A percentile compares a stretch with the other conserved stretches of the same genome.
These are phyloP conservation scores for Mucor saturninus DNA, from an alignment of 371 early-diverging fungal genomes.

Conservation along the genomic window DNA sequence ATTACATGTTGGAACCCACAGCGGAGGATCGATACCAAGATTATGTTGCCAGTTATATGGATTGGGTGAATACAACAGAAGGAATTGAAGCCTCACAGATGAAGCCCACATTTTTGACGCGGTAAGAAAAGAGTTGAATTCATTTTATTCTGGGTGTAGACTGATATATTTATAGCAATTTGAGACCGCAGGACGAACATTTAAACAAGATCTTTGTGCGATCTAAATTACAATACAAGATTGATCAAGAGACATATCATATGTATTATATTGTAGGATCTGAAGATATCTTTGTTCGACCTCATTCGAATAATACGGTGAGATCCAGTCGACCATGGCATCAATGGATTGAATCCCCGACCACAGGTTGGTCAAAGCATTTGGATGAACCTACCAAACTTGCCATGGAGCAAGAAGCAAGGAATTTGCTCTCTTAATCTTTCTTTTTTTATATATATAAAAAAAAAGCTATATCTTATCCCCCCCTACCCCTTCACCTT, in stretches of 20 bases:
- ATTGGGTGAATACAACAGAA: constrained; percentile 75
- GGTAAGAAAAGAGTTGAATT: constrained; percentile 36
- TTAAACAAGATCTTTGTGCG: constrained; percentile 64
- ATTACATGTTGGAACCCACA: constrained; percentile 77
- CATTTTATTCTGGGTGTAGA: no score
- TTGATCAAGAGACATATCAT: constrained; percentile 70
- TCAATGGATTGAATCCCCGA: constrained; percentile 33
- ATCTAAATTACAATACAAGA: constrained; percentile 88
- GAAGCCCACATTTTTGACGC: constrained; percentile 70
- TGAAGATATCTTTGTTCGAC: constrained; percentile 64
- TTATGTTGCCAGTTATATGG: constrained; percentile 92
- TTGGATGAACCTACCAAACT: constrained; percentile 27
- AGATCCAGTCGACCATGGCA: constrained; percentile 8
- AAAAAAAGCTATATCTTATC: no score
- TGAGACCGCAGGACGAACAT: constrained; percentile 84
- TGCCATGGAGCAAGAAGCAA: constrained; percentile 37
- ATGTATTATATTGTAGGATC: constrained; percentile 59
- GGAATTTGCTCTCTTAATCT: constrained; percentile 15
- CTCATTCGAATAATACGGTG: constrained; percentile 14
- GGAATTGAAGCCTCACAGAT: constrained; percentile 61
- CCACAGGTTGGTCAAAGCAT: constrained; percentile 41
- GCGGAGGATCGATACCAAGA: constrained; percentile 91
- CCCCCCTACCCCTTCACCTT: no score
- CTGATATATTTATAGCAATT: constrained; percentile 36
- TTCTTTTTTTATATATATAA: no score